A percentile compares a stretch with the other conserved stretches of the same genome.
Conservation (phyloP, 2,329 filamentous ascomycete species). For the Fusarium buharicum region DNA sequence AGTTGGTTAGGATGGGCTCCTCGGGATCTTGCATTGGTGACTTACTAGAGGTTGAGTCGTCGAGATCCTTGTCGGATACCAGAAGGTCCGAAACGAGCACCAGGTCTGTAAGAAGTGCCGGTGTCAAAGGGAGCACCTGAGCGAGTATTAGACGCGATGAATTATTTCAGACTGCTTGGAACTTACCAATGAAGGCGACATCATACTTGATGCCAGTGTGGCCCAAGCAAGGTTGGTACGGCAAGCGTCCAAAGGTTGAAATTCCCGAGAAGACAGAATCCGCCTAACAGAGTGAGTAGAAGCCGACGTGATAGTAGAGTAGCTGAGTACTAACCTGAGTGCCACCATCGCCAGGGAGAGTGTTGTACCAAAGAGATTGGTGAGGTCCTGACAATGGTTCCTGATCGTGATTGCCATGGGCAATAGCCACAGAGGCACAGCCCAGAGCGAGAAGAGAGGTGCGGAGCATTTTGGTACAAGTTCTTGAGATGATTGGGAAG, state of each 20-base stretch:
- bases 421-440: conserved; percentile 62
- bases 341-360: conserved; percentile 82
- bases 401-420: conserved; percentile 71
- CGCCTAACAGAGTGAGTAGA: conserved; percentile 61
- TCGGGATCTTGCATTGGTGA: conserved; percentile 33
- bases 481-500: fast-evolving
- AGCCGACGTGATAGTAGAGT: neutral
- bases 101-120: conserved; percentile 84
- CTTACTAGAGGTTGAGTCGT: conserved; percentile 86
- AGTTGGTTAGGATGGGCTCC: neutral
- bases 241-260: conserved; percentile 82
- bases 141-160: conserved; percentile 2
- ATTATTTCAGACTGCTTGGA: conserved; percentile 8
- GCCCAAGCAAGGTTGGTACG: conserved; percentile 80
- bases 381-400: conserved; percentile 74
- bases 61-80: conserved; percentile 88
- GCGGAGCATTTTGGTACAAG: conserved; percentile 42
- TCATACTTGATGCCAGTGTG: conserved; percentile 78
- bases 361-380: conserved; percentile 83
- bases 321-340: conserved; percentile 69
- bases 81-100: conserved; percentile 84
- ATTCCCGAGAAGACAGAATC: conserved; percentile 91
- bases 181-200: conserved; percentile 81
- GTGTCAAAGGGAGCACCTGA: conserved; percentile 87
- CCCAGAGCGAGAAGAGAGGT: conserved; percentile 50